Evolutionary conservation across 2,329 filamentous ascomycete genomes (phyloP), one percentile per base, ranked within the genome.

Genomic region (Exophiala aquamarina): DNA sequence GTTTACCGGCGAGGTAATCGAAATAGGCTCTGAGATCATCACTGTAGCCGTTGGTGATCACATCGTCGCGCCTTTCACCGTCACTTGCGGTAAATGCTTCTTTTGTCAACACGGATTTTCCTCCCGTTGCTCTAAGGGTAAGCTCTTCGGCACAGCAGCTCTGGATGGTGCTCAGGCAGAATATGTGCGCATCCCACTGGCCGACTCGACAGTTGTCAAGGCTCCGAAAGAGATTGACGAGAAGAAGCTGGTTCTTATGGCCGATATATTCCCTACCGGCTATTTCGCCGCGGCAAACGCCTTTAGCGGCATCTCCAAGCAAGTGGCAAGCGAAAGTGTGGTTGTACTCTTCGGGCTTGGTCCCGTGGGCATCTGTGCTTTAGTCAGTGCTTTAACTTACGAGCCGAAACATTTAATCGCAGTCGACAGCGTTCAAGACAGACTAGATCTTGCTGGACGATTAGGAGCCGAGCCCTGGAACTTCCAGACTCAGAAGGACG

Each of bases 271-370:
- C 67, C 90, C 90, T 2, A 89, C 84, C 0, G 70, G 91, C 8
- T 95, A 82, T 39, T 46, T 36, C 26, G 26, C 21, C 17, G 29
- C 35, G 8, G 18, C 35, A 4, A 49, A 45, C 10, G 41, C 47
- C 4, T 49, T 49, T 10, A 19, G 4, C 8, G 35, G 14, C 8
- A 9, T 37, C 8, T 18, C 15, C 7, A 37, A 37, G 19, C 14
- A 37, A n/a, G 35, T 18, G 9, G 20, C 21, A 14, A 31, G 38
- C 23, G 38, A 41, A 17, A 37, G 35, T n/a, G 35, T 37, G 35
- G 82, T 89, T 0, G 87, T 93, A 1, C 72, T 94, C n/a, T 80
- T 95, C 49, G 90, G 91, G 4, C 94, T 89, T 61, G 91, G 91
- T 0, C 86, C 86, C 0, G 86, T 95, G 3, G 91, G 89, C 1